Conservation (phyloP, 805 yeast genomes). For the Maudiozyma barnettii region DNA sequence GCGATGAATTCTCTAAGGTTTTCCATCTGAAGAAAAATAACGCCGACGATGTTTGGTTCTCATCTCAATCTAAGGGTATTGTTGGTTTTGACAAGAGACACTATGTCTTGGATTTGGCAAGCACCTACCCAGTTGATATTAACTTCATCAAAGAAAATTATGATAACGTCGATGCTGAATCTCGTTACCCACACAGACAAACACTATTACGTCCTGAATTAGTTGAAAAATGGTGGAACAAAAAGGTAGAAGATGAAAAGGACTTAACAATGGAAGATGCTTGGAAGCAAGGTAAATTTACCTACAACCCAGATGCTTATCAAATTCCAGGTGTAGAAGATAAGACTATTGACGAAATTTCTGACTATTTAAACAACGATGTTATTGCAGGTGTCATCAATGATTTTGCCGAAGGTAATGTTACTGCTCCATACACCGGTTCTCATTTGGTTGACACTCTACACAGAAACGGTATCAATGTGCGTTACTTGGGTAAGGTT, state of each 20-base stretch:
- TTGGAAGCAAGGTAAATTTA: conserved; percentile 35
- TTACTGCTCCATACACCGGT: conserved; percentile 71
- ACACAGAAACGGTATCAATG: conserved; percentile 77
- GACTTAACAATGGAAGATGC: conserved; percentile 27
- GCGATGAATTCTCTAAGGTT: conserved; percentile 50
- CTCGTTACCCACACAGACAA: conserved; percentile 73
- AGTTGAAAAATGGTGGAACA: conserved; percentile 80
- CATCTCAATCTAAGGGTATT: conserved; percentile 78
- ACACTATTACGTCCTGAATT: conserved; percentile 78
- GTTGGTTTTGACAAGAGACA: conserved; percentile 76
- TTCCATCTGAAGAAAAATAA: conserved; percentile 56
- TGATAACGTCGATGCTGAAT: conserved; percentile 31
- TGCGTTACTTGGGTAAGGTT: conserved; percentile 70
- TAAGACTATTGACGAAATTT: conserved; percentile 50
- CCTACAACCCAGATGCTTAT: conserved; percentile 76
- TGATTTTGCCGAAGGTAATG: conserved; percentile 37
- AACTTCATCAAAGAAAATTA: conserved; percentile 56
- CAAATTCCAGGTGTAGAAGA: conserved; percentile 37
- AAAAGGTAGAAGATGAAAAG: conserved; percentile 41
- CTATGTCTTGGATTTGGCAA: conserved; percentile 75
- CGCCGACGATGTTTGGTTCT: conserved; percentile 45
- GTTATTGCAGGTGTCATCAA: conserved; percentile 53
- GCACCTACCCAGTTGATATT: conserved; percentile 78
- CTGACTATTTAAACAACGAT: conserved; percentile 47
- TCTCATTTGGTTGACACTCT: conserved; percentile 53